These are phyloP conservation scores for Simmondsia chinensis DNA, from an alignment of 148 eudicot genomes.

Conservation along the genomic window DNA sequence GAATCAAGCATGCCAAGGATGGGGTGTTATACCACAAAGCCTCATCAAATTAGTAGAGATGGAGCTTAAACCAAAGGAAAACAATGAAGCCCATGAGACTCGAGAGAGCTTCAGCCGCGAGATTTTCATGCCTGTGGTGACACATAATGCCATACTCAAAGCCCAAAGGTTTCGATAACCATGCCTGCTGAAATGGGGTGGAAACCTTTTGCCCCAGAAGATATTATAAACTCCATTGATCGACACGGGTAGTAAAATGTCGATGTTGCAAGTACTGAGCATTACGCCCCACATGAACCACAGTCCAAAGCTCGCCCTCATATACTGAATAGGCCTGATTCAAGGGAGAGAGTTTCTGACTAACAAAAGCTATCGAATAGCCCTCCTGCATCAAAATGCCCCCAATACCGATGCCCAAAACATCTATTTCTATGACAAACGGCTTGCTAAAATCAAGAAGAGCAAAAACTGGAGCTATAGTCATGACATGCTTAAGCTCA, in stretches of 20 bases:
- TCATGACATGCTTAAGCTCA: neutral
- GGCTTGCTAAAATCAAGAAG: too few relatives aligned
- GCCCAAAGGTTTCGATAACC: neutral
- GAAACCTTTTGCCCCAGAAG: neutral
- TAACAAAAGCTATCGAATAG: neutral
- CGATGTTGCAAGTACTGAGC: neutral
- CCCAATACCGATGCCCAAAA: neutral
- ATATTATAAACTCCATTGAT: neutral
- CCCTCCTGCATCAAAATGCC: neutral
- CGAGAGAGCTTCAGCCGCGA: neutral
- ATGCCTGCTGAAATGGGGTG: neutral
- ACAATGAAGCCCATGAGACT: too few relatives aligned
- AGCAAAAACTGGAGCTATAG: neutral
- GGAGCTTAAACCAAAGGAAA: too few relatives aligned
- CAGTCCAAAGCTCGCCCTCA: neutral
- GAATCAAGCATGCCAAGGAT: too few relatives aligned
- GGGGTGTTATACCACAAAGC: too few relatives aligned
- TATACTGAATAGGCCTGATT: neutral
- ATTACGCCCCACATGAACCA: neutral
- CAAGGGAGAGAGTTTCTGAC: neutral
- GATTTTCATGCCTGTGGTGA: neutral
- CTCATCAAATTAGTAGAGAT: too few relatives aligned
- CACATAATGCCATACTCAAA: neutral
- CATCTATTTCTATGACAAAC: too few relatives aligned
- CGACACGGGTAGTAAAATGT: neutral